phyloP scores from a whole-genome alignment of 2,329 filamentous ascomycete genomes.

The Aspergillus sp. region DNA sequence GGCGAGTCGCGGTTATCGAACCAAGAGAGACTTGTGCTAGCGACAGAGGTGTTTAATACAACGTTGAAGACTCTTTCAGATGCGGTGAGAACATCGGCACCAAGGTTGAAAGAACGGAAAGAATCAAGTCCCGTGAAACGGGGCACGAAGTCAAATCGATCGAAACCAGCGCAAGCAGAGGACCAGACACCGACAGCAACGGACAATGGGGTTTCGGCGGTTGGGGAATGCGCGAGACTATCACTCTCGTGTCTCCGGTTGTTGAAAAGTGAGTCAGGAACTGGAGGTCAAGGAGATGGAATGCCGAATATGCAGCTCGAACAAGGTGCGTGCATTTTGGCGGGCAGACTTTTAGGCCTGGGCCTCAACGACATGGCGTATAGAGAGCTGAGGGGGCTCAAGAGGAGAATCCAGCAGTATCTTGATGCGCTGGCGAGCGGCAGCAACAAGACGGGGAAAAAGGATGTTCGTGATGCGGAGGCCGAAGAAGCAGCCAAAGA shows the following conservation, averaged over 20 bases:
- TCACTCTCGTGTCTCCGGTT: slow-evolving; percentile 40
- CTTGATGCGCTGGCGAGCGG: slow-evolving; percentile 23
- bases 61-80: slow-evolving; percentile 46
- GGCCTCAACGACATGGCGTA: slow-evolving; percentile 42
- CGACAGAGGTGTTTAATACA: slow-evolving; percentile 48
- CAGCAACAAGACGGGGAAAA: slow-evolving; percentile 19
- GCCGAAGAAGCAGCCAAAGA: slow-evolving; percentile 35
- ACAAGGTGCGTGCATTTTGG: slow-evolving; percentile 43
- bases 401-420: slow-evolving; percentile 35
- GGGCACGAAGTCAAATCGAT: slow-evolving; percentile 20
- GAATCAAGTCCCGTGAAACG: slow-evolving; percentile 33
- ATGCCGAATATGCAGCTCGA: slow-evolving; percentile 42
- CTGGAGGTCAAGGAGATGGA: slow-evolving; percentile 17
- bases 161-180: slow-evolving; percentile 13
- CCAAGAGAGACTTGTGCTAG: slow-evolving; percentile 43
- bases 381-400: slow-evolving; percentile 42
- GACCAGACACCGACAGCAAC: slow-evolving; percentile 13
- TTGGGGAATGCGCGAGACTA: slow-evolving; percentile 42
- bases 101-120: slow-evolving; percentile 20
- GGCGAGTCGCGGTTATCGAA: slow-evolving; percentile 30
- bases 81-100: slow-evolving; percentile 28
- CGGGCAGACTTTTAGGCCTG: slow-evolving; percentile 41
- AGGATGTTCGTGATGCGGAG: slow-evolving; percentile 10
- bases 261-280: slow-evolving; percentile 30
- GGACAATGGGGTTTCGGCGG: slow-evolving; percentile 28